phyloP scores from a whole-genome alignment of 495 filamentous ascomycete species.

The Penicillium argentinense region DNA sequence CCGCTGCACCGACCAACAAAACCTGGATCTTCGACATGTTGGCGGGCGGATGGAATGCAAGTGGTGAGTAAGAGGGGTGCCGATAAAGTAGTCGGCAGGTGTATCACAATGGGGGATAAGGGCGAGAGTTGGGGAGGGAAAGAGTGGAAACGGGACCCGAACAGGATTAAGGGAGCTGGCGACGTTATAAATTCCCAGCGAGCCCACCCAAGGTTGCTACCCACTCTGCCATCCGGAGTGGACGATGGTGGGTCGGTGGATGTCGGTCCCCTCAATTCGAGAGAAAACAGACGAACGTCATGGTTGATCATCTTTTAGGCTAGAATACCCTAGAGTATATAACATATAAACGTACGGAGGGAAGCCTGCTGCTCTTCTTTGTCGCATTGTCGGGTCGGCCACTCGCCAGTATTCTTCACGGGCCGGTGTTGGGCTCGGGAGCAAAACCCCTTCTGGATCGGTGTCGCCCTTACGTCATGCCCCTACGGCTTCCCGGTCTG shows the following conservation, averaged over 20 bases:
- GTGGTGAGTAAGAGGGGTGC: constrained; percentile 4
- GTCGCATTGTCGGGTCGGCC: no score
- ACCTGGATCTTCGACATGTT: constrained; percentile 47
- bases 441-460: constrained; percentile 8
- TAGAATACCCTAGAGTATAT: neutral
- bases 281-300: constrained; percentile 15
- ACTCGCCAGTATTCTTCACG: constrained; percentile 5
- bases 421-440: constrained; percentile 21
- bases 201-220: constrained; percentile 33
- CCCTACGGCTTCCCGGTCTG: constrained; percentile 23
- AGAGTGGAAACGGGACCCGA: constrained; percentile 16
- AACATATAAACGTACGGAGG: no score
- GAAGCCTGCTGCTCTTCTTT: no score
- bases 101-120: constrained; percentile 2
- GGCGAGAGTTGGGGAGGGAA: constrained; percentile 9
- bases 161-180: constrained; percentile 22
- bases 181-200: constrained; percentile 39
- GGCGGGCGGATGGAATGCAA: neutral
- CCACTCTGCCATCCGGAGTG: constrained; percentile 37
- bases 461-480: constrained; percentile 27
- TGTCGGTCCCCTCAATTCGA: constrained; percentile 32
- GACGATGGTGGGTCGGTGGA: constrained; percentile 41
- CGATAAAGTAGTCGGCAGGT: neutral
- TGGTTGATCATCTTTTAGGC: constrained; percentile 7
- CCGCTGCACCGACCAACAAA: constrained; percentile 47